A percentile compares a stretch with the other conserved stretches of the same genome.
Conservation (phyloP, 2,329 filamentous ascomycete genomes). For the Colletotrichum echinochloae region DNA sequence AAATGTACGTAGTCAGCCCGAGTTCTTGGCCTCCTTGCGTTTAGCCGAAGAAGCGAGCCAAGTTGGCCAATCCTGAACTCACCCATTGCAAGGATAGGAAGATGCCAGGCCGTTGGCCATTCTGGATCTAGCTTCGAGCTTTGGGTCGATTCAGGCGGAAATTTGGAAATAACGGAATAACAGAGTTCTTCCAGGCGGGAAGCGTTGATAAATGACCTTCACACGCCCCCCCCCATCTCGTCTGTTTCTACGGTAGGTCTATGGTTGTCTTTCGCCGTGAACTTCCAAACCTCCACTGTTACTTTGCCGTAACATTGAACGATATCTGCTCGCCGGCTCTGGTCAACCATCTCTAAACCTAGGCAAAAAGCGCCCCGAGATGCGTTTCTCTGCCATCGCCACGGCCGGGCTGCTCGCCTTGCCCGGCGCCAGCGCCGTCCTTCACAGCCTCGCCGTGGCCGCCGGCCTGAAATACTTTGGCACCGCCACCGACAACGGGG, state of each 20-base stretch:
- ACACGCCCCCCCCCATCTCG: not conserved
- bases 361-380: not conserved
- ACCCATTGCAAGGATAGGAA: constrained; percentile 8
- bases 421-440: constrained; percentile 50
- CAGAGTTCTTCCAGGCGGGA: not conserved
- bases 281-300: constrained; percentile 24
- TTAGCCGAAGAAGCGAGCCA: constrained; percentile 28
- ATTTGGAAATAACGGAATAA: not conserved
- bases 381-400: constrained; percentile 35
- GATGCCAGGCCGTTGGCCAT: constrained; percentile 25
- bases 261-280: constrained; percentile 25
- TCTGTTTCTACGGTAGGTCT: not conserved
- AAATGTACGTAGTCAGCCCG: not conserved
- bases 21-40: not conserved
- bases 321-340: constrained; percentile 4
- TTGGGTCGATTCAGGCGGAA: constrained; percentile 23
- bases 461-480: constrained; percentile 67
- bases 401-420: constrained; percentile 38
- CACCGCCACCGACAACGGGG: constrained; percentile 71
- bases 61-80: not conserved
- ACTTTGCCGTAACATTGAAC: constrained; percentile 5
- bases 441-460: constrained; percentile 44
- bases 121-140: constrained; percentile 18
- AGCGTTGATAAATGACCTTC: constrained; percentile 22
- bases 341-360: constrained; percentile 7